Evolutionary conservation across 257 asterid species (phyloP), one percentile per base, ranked within the genome.

Genomic region (Voacanga thouarsii): DNA sequence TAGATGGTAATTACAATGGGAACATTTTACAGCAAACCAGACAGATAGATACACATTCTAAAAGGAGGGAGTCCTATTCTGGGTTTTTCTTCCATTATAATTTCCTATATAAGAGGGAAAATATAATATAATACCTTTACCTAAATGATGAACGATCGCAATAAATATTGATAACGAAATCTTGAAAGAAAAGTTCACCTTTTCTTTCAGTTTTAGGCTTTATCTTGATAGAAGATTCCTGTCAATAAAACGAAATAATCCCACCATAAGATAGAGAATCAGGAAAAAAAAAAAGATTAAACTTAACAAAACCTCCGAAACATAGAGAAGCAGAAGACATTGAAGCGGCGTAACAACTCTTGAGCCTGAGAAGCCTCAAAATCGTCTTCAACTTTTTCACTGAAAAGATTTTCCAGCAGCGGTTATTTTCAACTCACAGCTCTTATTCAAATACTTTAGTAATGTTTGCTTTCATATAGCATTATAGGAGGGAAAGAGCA

Each of bases 141-240:
- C 16, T 23, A 68, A 51, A 18, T 37, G 44, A 55, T 55, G 49
- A 28, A 21, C 19, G 21, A 33, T 45, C 1, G n/a, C 5, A 12
- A 75, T 4, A 75, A n/a, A 51, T 44, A 18, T 24, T 71, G 28
- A 64, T 14, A 41, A 49, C 5, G 41, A 75, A 49, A 57, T 21
- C 72, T 43, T 37, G 71, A 45, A 28, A 71, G 75, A 43, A 37
- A 67, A 72, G 74, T 71, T 84, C 80, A 91, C 99, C 87, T 88
- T 95, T 91, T 84, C 73, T 90, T 78, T 91, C 96, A n/a, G 61
- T 61, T 84, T 91, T 94, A 19, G 86, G 83, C 85, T 75, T 92
- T 69, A 30, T 83, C 75, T 37, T 77, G 41, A 69, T 5, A 75
- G 91, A 78, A 21, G 89, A 53, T 84, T 93, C 98, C 99, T 92